Conservation (phyloP, 2,329 filamentous ascomycete species). For the Mollisia scopiformis region DNA sequence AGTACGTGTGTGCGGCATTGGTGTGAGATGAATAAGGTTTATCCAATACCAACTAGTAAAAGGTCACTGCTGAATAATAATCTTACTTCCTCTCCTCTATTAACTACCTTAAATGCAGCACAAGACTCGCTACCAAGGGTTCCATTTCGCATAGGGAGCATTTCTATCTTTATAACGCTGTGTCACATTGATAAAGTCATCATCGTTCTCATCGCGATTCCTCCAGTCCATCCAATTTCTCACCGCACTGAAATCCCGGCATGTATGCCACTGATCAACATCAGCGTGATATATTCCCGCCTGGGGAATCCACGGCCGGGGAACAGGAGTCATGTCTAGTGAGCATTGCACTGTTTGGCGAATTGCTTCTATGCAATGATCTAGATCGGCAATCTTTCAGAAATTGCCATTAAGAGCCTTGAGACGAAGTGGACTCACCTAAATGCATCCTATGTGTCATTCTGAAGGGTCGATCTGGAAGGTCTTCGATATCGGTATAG, state of each 20-base stretch:
- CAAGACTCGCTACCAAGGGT: not conserved
- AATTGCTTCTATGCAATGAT: constrained; percentile 10
- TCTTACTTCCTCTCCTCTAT: too few relatives aligned
- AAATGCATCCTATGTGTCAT: constrained; percentile 12
- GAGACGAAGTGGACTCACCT: not conserved
- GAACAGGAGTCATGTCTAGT: constrained; percentile 5
- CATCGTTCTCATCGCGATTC: constrained; percentile 6
- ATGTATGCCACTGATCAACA: constrained; percentile 8
- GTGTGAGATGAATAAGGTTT: too few relatives aligned
- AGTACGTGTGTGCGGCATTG: too few relatives aligned
- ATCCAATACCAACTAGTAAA: too few relatives aligned
- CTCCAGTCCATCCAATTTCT: constrained; percentile 10
- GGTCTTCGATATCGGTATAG: constrained; percentile 4
- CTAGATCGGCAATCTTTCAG: not conserved
- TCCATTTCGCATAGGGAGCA: constrained; percentile 6
- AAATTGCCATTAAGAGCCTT: too few relatives aligned
- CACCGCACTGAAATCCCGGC: constrained; percentile 5
- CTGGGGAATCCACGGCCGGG: constrained; percentile 5
- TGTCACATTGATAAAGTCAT: constrained; percentile 5
- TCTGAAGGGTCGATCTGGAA: not conserved
- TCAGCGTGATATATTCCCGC: constrained; percentile 7
- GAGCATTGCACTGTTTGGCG: constrained; percentile 5
- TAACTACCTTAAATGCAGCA: too few relatives aligned
- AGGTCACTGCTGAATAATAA: too few relatives aligned
- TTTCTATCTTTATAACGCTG: constrained; percentile 6